These are phyloP conservation scores for Talaromyces sp. DNA, from an alignment of 2,329 filamentous ascomycete genomes.

Conservation along the genomic window DNA sequence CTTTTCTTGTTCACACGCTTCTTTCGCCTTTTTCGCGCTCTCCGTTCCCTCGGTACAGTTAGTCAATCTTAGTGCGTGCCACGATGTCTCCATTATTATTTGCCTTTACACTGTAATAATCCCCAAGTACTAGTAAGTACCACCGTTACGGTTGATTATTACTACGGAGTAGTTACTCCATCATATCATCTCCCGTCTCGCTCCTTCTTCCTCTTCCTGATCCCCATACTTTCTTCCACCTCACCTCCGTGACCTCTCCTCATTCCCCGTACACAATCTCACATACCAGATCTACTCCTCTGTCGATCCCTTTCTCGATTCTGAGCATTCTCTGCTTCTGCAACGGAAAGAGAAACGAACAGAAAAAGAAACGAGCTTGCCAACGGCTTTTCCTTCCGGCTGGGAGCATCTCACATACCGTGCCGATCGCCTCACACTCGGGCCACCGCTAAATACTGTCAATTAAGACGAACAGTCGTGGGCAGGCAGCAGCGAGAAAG, in stretches of 20 bases:
- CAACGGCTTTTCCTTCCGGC: slow-evolving; percentile 17
- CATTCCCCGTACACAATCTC: slow-evolving; percentile 7
- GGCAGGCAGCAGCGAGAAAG: background rate
- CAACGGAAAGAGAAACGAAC: slow-evolving; percentile 17
- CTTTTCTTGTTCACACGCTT: slow-evolving; percentile 10
- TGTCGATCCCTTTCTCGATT: slow-evolving; percentile 18
- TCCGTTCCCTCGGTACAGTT: slow-evolving; percentile 19
- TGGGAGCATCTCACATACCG: slow-evolving; percentile 20
- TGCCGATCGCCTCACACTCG: slow-evolving; percentile 24
- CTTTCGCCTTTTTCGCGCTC: slow-evolving; percentile 1
- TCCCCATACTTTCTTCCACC: slow-evolving; percentile 18
- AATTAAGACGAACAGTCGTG: background rate
- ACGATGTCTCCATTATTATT: background rate
- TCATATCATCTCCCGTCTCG: slow-evolving; percentile 17
- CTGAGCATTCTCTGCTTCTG: slow-evolving; percentile 14
- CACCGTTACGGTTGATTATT: background rate
- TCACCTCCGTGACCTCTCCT: background rate
- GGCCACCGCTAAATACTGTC: slow-evolving; percentile 20
- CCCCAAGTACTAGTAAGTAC: background rate
- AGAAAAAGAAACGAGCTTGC: slow-evolving; percentile 9
- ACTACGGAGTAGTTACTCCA: slow-evolving; percentile 15
- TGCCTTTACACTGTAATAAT: no score
- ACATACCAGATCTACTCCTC: slow-evolving; percentile 19
- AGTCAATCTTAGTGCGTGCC: slow-evolving; percentile 12
- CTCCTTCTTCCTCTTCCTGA: background rate